Evolutionary conservation across 2,329 filamentous ascomycete species (phyloP).

Genomic region (Aspergillus sp.): DNA sequence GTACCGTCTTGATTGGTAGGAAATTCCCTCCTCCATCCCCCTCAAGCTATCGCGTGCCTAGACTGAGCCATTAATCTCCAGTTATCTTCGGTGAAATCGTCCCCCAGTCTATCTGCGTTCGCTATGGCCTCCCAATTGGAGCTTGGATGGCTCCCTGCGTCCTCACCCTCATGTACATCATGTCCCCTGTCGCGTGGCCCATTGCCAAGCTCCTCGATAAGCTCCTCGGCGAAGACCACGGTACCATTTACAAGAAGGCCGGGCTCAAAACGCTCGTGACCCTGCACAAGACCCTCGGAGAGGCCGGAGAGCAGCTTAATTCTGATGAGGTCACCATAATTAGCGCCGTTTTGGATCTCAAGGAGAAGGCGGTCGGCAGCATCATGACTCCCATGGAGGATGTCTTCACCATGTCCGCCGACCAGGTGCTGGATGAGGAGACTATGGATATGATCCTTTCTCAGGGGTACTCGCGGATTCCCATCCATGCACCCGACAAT

Average conservation of each 20-base stretch:
- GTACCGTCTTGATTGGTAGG: constrained; percentile 89
- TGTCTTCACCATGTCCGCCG: constrained; percentile 94
- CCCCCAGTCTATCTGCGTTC: constrained; percentile 92
- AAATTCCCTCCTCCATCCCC: constrained; percentile 5
- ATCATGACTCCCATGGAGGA: constrained; percentile 99
- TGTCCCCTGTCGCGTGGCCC: constrained; percentile 87
- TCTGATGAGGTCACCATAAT: constrained; percentile 99
- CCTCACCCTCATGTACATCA: constrained; percentile 83
- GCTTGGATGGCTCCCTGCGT: constrained; percentile 91
- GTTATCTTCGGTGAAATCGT: constrained; percentile 98
- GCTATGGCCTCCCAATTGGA: constrained; percentile 91
- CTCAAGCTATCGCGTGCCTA: background rate
- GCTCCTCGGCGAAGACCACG: constrained; percentile 90
- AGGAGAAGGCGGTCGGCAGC: constrained; percentile 88
- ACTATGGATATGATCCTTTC: constrained; percentile 94
- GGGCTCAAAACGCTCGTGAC: constrained; percentile 95
- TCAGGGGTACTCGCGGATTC: constrained; percentile 92
- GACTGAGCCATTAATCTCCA: constrained; percentile 35
- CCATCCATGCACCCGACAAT: constrained; percentile 84
- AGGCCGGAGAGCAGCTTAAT: constrained; percentile 81
- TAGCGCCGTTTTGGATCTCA: constrained; percentile 90
- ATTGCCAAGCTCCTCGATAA: constrained; percentile 93
- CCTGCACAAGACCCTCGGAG: constrained; percentile 85
- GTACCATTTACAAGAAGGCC: constrained; percentile 96
- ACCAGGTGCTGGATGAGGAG: constrained; percentile 85